A percentile compares a stretch with the other conserved stretches of the same genome.
Evolutionary conservation across 2,329 filamentous ascomycete species (phyloP).

Genomic region (Cercospora canescens): DNA sequence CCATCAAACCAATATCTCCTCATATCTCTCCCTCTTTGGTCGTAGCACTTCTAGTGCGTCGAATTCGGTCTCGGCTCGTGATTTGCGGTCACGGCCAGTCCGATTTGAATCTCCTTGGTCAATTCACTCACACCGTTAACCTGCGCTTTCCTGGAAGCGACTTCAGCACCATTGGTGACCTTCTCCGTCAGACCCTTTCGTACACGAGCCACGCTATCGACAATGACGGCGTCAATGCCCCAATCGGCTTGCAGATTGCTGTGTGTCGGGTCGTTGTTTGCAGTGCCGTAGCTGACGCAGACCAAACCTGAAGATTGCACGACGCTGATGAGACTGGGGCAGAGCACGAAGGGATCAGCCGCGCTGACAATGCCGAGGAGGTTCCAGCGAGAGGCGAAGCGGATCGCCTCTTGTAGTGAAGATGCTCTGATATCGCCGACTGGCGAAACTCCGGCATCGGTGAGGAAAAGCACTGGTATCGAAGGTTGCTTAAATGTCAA

Average conservation of each 20-base stretch:
- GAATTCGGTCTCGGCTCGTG: slow-evolving; percentile 2
- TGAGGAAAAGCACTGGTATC: slow-evolving; percentile 92
- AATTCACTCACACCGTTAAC: slow-evolving; percentile 5
- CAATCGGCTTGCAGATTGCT: slow-evolving; percentile 91
- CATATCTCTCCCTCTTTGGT: background rate
- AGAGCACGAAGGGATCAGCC: slow-evolving; percentile 85
- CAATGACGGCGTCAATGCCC: slow-evolving; percentile 96
- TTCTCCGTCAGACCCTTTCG: slow-evolving; percentile 76
- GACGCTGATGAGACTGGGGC: slow-evolving; percentile 83
- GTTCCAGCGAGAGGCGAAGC: slow-evolving; percentile 94
- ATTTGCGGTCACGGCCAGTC: background rate
- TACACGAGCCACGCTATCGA: slow-evolving; percentile 91
- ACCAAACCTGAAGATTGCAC: slow-evolving; percentile 94
- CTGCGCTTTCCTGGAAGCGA: background rate
- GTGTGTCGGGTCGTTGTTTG: slow-evolving; percentile 85
- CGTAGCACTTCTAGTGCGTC: background rate
- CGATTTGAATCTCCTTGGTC: slow-evolving; percentile 5
- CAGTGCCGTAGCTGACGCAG: slow-evolving; percentile 87
- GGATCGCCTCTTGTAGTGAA: slow-evolving; percentile 90
- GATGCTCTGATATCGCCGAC: slow-evolving; percentile 89
- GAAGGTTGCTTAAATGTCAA: slow-evolving; percentile 96
- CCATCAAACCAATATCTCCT: background rate
- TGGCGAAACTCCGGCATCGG: slow-evolving; percentile 76
- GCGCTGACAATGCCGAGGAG: slow-evolving; percentile 85
- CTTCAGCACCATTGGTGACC: slow-evolving; percentile 9